phyloP scores from a whole-genome alignment of 768 basidiomycete species.

The Naematelia aurantialba region DNA sequence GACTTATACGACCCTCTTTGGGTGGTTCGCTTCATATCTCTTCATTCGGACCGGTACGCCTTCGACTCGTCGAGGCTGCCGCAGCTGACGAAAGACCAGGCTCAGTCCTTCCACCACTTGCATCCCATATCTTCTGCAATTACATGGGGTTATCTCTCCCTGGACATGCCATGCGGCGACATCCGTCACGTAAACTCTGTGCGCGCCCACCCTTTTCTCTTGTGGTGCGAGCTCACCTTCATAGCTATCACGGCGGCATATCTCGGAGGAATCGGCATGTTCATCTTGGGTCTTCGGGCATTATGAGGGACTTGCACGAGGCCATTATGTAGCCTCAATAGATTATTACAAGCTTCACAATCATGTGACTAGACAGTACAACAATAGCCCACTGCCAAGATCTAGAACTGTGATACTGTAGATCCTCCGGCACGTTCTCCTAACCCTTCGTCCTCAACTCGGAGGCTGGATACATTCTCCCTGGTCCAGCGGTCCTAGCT shows the following conservation, averaged over 20 bases:
- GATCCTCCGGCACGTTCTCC: too few species aligned
- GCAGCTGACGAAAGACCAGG: constrained; percentile 25
- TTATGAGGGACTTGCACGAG: too few species aligned
- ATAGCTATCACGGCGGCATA: constrained; percentile 61
- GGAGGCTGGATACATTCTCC: too few species aligned
- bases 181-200: constrained; percentile 59
- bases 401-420: too few species aligned
- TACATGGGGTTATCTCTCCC: constrained; percentile 83
- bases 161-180: constrained; percentile 57
- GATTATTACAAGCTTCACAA: too few species aligned
- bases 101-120: constrained; percentile 71
- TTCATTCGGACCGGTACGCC: constrained; percentile 70
- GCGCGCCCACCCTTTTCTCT: constrained; percentile 31
- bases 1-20: constrained; percentile 86
- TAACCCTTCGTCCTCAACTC: too few species aligned
- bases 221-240: neutral
- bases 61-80: neutral
- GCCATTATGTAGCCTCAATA: too few species aligned
- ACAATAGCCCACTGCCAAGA: too few species aligned
- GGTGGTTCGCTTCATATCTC: constrained; percentile 78
- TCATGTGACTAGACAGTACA: too few species aligned
- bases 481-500: too few species aligned
- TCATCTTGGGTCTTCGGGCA: constrained; percentile 52
- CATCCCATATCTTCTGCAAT: constrained; percentile 88
- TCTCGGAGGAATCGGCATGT: constrained; percentile 60